These are phyloP conservation scores for Leptomonas pyrrhocoris DNA, from an alignment of 208 protist species.

Conservation along the genomic window DNA sequence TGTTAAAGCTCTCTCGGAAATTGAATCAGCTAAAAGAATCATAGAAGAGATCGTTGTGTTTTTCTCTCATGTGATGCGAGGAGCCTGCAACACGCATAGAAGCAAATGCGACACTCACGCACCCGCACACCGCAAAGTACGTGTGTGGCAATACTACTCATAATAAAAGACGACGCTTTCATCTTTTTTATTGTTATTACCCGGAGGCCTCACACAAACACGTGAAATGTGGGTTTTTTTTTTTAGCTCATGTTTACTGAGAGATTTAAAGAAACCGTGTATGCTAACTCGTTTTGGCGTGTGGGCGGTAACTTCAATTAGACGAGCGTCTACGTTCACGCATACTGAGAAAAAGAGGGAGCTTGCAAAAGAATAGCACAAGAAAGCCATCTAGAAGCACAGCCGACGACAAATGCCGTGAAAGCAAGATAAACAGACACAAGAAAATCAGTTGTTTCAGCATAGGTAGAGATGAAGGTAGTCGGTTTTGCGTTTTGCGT, in stretches of 20 bases:
- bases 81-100: background rate
- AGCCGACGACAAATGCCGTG: background rate
- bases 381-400: slow-evolving; percentile 4
- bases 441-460: slow-evolving; percentile 6
- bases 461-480: background rate
- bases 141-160: background rate
- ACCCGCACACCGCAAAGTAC: background rate
- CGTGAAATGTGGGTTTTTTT: background rate
- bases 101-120: background rate
- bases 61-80: background rate
- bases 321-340: background rate
- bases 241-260: background rate
- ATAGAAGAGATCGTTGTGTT: background rate
- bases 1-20: background rate
- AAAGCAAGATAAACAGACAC: slow-evolving; percentile 17
- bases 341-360: slow-evolving; percentile 2
- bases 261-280: background rate
- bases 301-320: background rate
- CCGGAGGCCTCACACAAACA: background rate
- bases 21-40: background rate
- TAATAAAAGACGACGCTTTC: background rate
- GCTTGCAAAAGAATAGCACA: background rate
- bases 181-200: background rate
- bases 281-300: background rate
- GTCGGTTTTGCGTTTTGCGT: background rate